Conservation (phyloP, 1,284 basidiomycete genomes). For the Xerocomus amazonicus region DNA sequence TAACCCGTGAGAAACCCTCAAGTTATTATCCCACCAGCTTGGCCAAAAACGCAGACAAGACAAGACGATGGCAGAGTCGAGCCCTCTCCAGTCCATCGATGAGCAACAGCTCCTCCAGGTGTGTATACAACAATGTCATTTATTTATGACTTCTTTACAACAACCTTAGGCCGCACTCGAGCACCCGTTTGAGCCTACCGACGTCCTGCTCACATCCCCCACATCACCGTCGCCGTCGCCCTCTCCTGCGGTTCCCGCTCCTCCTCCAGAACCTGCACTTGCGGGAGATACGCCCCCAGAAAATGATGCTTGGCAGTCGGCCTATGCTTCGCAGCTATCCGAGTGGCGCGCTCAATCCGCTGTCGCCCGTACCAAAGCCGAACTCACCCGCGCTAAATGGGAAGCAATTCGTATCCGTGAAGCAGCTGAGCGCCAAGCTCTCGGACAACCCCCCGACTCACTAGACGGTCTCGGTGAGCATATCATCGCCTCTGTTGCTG, state of each 20-base stretch:
- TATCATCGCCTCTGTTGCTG: conserved; percentile 24
- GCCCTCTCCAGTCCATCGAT: conserved; percentile 19
- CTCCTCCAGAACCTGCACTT: neutral
- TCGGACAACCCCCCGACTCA: conserved; percentile 44
- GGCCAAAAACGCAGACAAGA: neutral
- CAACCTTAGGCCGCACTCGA: conserved; percentile 22
- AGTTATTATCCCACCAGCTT: neutral
- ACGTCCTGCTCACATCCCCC: conserved; percentile 23
- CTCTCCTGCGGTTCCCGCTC: neutral
- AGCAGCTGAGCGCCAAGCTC: conserved; percentile 29
- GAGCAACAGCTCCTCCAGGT: conserved; percentile 28
- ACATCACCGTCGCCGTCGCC: conserved; percentile 6
- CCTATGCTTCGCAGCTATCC: conserved; percentile 67
- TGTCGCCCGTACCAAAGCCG: conserved; percentile 70
- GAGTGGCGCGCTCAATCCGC: conserved; percentile 75
- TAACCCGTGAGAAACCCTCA: conserved; percentile 4
- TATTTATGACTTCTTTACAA: neutral
- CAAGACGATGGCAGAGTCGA: conserved; percentile 27
- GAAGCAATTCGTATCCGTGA: conserved; percentile 45
- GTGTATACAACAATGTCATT: neutral
- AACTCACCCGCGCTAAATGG: conserved; percentile 69
- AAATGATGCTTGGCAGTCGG: conserved; percentile 50
- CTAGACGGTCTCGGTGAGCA: conserved; percentile 48
- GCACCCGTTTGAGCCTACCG: conserved; percentile 26
- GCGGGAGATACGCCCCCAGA: conserved; percentile 6